Evolutionary conservation across 164 flowering plant genomes (phyloP).

Genomic region (Cinnamomum micranthum): DNA sequence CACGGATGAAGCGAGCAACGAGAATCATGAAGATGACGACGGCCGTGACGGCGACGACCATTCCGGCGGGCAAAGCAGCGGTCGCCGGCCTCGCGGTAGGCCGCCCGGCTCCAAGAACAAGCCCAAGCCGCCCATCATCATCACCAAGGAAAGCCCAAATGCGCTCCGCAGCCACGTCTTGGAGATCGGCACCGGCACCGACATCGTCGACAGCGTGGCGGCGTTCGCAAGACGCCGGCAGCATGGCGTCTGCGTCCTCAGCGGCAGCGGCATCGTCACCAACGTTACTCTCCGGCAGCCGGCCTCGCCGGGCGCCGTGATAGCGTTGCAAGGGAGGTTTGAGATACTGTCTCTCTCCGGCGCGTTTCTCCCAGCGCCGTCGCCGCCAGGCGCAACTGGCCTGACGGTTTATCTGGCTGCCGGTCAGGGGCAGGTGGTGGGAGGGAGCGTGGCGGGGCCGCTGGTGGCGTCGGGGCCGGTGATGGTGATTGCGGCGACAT

Average conservation of each 20-base stretch:
- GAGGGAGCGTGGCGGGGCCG: constrained; percentile 71
- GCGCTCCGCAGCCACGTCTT: constrained; percentile 71
- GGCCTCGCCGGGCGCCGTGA: constrained; percentile 54
- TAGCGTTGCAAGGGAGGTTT: constrained; percentile 68
- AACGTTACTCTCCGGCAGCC: constrained; percentile 73
- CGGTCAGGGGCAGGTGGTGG: constrained; percentile 89
- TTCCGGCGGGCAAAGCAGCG: constrained; percentile 21
- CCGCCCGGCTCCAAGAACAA: constrained; percentile 89
- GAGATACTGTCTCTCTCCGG: constrained; percentile 83
- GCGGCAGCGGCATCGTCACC: constrained; percentile 75
- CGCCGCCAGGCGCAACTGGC: constrained; percentile 73
- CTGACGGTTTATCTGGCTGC: constrained; percentile 75
- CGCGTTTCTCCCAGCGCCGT: constrained; percentile 74
- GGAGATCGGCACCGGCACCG: constrained; percentile 65
- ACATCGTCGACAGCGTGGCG: constrained; percentile 55
- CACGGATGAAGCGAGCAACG: constrained; percentile 19
- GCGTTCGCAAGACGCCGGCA: constrained; percentile 62
- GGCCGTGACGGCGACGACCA: constrained; percentile 33
- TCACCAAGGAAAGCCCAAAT: constrained; percentile 75
- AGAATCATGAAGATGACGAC: constrained; percentile 31
- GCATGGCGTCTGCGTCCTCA: constrained; percentile 70
- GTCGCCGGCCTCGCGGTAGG: constrained; percentile 68
- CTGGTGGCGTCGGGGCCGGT: constrained; percentile 85
- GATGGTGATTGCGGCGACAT: constrained; percentile 80
- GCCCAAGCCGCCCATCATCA: constrained; percentile 71